Base-by-base conservation (phyloP, 352 stramenopile genomes). In the Phytophthora uliginosa region DNA sequence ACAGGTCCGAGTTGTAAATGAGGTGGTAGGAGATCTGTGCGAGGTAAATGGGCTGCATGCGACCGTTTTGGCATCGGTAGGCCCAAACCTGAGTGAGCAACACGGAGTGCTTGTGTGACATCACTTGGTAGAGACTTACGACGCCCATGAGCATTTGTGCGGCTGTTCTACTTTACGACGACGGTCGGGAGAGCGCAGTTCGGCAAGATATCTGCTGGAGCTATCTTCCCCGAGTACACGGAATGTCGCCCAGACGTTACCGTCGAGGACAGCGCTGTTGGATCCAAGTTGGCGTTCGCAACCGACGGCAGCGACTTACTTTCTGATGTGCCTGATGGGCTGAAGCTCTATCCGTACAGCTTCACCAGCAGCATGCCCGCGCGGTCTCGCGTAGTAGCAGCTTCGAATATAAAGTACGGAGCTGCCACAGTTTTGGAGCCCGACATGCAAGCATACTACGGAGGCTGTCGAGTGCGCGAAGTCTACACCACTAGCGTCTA, bases 51-150 rank as follows among this genome's bases (percentile, higher is more conserved):
- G 71, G 38, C 36, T 78, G 61, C 61, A 71, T 70, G 1, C 62
- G 71, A 2, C 71, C 71, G 20, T 67, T 78, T 17, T 76, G 63
- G 53, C 69, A 76, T 4, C 59, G 52, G 15, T 73, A 76, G 18
- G 59, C 70, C 70, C 72, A 78, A 22, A 78, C 75, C n/a, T 78
- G 72, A 8, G 66, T 78, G 5, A 78, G 52, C 10, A 78, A 42
- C 17, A 76, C 73, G 2, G 73, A 76, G 15, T 59, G 59, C 20
- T 66, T 73, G 58, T 74, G 68, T 8, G 63, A 65, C 73, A 79
- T 79, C 34, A 68, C 60, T 45, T 79, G 68, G 31, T 76, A 76
- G 1, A 79, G 52, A 51, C 58, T 73, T 7, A 76, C 12, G 3
- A 69, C 31, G 1, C 73, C 63, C 67, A 76, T 71, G 53, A 76